Conservation (phyloP, 2,329 filamentous ascomycete species). For the Drechslera avenae region DNA sequence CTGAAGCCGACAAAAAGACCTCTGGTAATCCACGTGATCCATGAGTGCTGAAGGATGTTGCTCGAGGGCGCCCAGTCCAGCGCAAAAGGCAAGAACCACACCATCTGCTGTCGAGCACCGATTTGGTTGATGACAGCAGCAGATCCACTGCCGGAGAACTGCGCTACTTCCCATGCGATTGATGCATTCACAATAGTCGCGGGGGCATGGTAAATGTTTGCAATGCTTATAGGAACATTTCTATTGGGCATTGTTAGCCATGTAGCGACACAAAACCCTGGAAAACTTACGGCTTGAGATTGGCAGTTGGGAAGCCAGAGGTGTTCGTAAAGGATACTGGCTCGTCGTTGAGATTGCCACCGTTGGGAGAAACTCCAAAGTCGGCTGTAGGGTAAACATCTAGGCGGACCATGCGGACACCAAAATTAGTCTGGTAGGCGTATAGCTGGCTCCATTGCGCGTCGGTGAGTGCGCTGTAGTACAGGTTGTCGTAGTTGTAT, state of each 20-base stretch:
- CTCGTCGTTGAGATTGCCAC: constrained; percentile 42
- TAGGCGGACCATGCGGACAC: constrained; percentile 65
- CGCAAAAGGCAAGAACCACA: constrained; percentile 63
- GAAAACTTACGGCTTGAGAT: constrained; percentile 53
- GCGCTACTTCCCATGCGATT: constrained; percentile 60
- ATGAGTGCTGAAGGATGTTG: constrained; percentile 65
- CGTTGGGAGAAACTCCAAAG: constrained; percentile 51
- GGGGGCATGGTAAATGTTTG: constrained; percentile 62
- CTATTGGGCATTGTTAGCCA: constrained; percentile 21
- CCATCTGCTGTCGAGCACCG: constrained; percentile 64
- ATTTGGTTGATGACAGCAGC: constrained; percentile 67
- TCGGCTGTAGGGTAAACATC: constrained; percentile 61
- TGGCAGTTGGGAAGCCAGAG: constrained; percentile 60
- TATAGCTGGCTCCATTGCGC: constrained; percentile 63
- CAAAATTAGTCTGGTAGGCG: constrained; percentile 63
- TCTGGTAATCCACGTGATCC: constrained; percentile 66
- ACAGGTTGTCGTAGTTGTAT: constrained; percentile 59
- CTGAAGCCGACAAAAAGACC: constrained; percentile 64
- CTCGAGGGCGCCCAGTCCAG: constrained; percentile 60
- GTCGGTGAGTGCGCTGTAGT: constrained; percentile 59
- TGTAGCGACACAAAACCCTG: not conserved
- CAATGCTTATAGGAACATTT: constrained; percentile 38
- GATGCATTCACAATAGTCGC: constrained; percentile 60
- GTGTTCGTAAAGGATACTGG: constrained; percentile 60
- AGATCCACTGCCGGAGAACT: constrained; percentile 51